Base-by-base conservation (phyloP, 106 monocot genomes). In the Alisma plantagoaquatica region DNA sequence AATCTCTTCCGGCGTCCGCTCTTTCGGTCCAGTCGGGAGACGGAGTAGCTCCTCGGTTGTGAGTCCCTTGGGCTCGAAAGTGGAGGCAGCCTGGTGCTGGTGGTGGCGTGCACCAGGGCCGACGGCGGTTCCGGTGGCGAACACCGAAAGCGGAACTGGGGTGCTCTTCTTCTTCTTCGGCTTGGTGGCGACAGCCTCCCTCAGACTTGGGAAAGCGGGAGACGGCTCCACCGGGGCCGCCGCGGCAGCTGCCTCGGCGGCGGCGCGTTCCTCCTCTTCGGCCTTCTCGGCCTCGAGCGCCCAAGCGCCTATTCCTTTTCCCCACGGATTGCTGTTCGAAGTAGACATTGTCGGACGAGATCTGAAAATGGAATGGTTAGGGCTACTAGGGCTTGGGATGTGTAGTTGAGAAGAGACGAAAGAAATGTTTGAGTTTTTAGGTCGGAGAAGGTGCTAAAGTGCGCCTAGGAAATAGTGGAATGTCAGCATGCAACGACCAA, bases 241-340 rank as follows among this genome's bases (percentile, higher is more conserved):
- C 14, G 11, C 38, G 47, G 62, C 33, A 20, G 55, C 44, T 26
- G 46, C 26, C 23, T 46, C 22, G 28, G 14, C 71, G 3, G 31
- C 53, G 20, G 52, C 63, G 31, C 73, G 77, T 32, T 48, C 71
- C 28, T 81, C 80, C 65, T 87, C 93, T 0, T 91, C 90, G 18
- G 61, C 90, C 31, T 67, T 77, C 67, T 94, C 93, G 33, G 84
- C 75, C n/a, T 99, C 98, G 54, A 82, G 79, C 27, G 98, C 98
- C 98, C 98, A 99, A 11, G 85, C 81, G 30, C 82, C 85, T 33
- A 70, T 69, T 51, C 60, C 65, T 9, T 80, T 64, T 9, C 84
- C 88, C 98, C 98, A 99, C 20, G 90, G 71, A 19, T 86, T 90
- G 10, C 76, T 38, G 28, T n/a, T 53, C 23, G 43, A 31, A 23